Evolutionary conservation across 2,329 filamentous ascomycete genomes (phyloP), one percentile per base, ranked within the genome.

Genomic region (Tolypocladium nubicola): DNA sequence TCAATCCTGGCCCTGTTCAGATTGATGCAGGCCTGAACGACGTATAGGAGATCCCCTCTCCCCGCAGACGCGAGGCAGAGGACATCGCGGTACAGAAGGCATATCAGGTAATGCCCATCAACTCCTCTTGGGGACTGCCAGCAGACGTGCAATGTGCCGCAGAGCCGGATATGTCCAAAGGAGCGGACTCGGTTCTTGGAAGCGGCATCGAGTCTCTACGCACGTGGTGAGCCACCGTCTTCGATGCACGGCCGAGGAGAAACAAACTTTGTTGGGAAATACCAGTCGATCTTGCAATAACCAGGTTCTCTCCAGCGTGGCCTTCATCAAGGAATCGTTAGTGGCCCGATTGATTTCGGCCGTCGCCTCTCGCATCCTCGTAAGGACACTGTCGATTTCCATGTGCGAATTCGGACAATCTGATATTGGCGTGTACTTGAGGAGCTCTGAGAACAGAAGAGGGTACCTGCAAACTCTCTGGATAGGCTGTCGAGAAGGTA

Each of bases 401-500:
- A 87, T 84, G 70, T 96, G 88, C 1, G 90, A 87, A 60, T 84
- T 84, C 0, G 91, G 90, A 65, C 91, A 95, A 67, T 97, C 93
- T 57, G 82, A 85, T 1, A 90, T 88, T 2, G 90, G 89, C 0
- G 92, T 97, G 62, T 87, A 81, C 65, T 88, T 92, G 59, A 92
- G 79, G 10, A 99, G 78, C 65, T 97, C 90, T 6, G 85, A 80
- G 66, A 97, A 92, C 2, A 97, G 76, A 4, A 99, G 76, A 13
- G 90, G 90, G 67, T 97, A 97, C 73, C 88, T 90, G 75, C 90
- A 96, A 26, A 97, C 82, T 57, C 93, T 83, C 72, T 99, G 93
- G 23, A 97, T 92, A 0, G 93, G 94, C 89, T 96, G 56, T 57
- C 63, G 38, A 13, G 19, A 39, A 21, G 23, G 30, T 50, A 19